Conservation (phyloP, 1,284 basidiomycete species). For the Pyrrhoderma lamaoense region DNA sequence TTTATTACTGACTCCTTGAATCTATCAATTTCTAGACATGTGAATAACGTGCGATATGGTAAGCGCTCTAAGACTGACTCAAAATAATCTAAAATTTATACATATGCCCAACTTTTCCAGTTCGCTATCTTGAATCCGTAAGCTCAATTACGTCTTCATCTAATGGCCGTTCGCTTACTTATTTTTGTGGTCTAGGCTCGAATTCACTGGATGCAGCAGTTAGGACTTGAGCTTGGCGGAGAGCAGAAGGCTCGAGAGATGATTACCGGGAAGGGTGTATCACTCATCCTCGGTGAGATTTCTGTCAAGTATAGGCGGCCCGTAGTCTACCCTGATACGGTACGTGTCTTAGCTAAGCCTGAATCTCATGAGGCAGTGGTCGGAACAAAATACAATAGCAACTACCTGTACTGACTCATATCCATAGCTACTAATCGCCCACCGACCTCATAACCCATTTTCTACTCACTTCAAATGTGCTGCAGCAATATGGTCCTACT, state of each 20-base stretch:
- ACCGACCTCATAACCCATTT: slow-evolving; percentile 28
- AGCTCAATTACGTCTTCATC: slow-evolving; percentile 20
- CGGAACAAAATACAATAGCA: no score
- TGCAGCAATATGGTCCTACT: slow-evolving; percentile 54
- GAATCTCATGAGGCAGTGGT: no score
- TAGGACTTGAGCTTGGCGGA: slow-evolving; percentile 56
- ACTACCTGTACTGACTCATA: no score
- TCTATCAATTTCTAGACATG: slow-evolving; percentile 42
- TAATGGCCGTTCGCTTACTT: slow-evolving; percentile 9
- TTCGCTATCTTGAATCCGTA: slow-evolving; percentile 48
- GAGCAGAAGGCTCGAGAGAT: slow-evolving; percentile 44
- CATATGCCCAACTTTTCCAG: background rate
- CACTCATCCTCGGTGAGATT: slow-evolving; percentile 65
- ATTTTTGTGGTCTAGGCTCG: slow-evolving; percentile 37
- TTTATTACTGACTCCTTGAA: background rate
- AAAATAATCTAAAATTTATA: background rate
- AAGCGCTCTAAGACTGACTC: slow-evolving; percentile 33
- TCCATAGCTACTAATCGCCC: slow-evolving; percentile 59
- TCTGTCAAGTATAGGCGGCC: slow-evolving; percentile 58
- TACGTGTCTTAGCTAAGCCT: no score
- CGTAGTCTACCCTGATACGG: slow-evolving; percentile 66
- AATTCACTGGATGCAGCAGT: slow-evolving; percentile 52
- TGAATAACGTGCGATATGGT: slow-evolving; percentile 71
- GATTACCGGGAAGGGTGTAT: slow-evolving; percentile 53
- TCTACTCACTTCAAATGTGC: slow-evolving; percentile 40